These are phyloP conservation scores for Penicillium sp. DNA, from an alignment of 2,329 filamentous ascomycete genomes.

Conservation along the genomic window DNA sequence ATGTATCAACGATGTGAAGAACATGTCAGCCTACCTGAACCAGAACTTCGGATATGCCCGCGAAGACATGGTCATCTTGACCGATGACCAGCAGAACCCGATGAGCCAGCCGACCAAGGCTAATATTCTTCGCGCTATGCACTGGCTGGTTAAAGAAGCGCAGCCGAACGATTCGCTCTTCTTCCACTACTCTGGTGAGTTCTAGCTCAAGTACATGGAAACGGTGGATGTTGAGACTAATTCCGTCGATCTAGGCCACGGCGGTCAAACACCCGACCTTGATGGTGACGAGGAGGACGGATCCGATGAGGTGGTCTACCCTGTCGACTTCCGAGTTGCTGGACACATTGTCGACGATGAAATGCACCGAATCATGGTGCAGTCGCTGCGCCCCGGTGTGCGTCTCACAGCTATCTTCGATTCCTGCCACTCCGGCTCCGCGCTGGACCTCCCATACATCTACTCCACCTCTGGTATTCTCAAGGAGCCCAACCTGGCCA, in stretches of 20 bases:
- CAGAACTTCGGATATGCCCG: constrained; percentile 88
- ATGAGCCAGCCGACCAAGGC: constrained; percentile 97
- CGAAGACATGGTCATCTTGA: constrained; percentile 96
- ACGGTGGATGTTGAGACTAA: constrained; percentile 7
- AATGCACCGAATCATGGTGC: constrained; percentile 76
- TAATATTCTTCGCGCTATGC: constrained; percentile 94
- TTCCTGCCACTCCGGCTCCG: constrained; percentile 67
- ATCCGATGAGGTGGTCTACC: constrained; percentile 77
- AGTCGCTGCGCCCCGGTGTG: constrained; percentile 75
- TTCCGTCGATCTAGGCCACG: constrained; percentile 57
- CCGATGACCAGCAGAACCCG: constrained; percentile 93
- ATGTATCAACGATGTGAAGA: constrained; percentile 96
- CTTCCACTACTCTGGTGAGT: constrained; percentile 90
- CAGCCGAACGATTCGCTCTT: constrained; percentile 91
- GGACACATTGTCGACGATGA: constrained; percentile 78
- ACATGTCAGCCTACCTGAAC: constrained; percentile 90
- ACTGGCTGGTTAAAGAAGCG: constrained; percentile 95
- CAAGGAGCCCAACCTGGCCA: constrained; percentile 69
- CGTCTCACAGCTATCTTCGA: constrained; percentile 71
- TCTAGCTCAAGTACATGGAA: not conserved
- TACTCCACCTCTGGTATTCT: constrained; percentile 68
- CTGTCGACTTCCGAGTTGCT: constrained; percentile 68
- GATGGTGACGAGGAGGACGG: constrained; percentile 79
- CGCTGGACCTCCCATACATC: constrained; percentile 66
- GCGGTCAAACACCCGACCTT: constrained; percentile 71